Evolutionary conservation across 2,329 filamentous ascomycete species (phyloP), one percentile per base, ranked within the genome.

Genomic region (Fusarium virguliforme): DNA sequence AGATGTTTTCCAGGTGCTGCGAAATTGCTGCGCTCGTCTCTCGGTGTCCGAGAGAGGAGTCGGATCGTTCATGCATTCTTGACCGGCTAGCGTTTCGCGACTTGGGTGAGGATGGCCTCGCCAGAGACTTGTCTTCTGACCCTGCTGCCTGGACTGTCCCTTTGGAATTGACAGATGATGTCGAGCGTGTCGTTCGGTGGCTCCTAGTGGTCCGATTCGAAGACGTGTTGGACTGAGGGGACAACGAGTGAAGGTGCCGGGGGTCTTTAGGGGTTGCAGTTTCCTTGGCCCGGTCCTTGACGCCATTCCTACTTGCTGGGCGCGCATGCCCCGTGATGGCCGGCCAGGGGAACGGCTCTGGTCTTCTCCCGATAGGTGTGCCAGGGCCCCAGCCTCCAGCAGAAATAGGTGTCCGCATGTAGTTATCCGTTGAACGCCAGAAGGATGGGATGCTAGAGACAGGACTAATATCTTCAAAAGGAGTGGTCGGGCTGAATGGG

Each of bases 11-110:
- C 1, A 79, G 62, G 12, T 77, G 73, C n/a, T 75, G 51, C 7
- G 73, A 66, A 13, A 76, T 72, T 0, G 67, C 62, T 2, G 50
- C 26, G 5, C 43, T 54, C 8, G 9, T 40, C 30, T 61, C 54
- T 4, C 30, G 61, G 6, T 58, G 22, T 8, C 30, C 53, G 10
- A 73, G 22, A 1, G 70, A 26, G 0, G 79, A 79, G 15, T 73
- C 64, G 2, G 74, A 72, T 32, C 72, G 68, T n/a, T 75, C 72
- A 15, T 60, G 67, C 4, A 46, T 60, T 26, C 77, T 54, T 3
- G 71, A 71, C 4, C 76, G 74, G 26, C 81, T 83, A 4, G 79
- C 76, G 37, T 82, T 80, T 6, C 80, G 79, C 2, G 81, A 80
- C 46, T 81, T 82, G 0, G 81, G 77, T 0, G 80, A 81, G 0